Base-by-base conservation (phyloP, 2,329 filamentous ascomycete species). In the Seiridium cupressi region DNA sequence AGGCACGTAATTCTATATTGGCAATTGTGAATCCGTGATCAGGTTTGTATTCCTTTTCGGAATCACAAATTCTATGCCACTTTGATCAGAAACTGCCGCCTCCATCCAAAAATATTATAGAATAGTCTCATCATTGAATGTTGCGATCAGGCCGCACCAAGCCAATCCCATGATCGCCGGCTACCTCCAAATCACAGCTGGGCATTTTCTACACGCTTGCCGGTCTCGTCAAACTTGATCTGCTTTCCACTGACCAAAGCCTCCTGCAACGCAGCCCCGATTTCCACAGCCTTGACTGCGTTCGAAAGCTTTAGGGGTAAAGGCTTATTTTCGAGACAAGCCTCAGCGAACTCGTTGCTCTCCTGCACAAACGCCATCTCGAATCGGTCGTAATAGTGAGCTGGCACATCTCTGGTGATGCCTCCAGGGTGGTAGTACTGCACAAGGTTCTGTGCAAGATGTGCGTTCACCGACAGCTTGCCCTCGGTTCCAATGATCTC, bases 401-500 rank as follows among this genome's bases (percentile, higher is more conserved):
- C 74, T 1, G 85, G 84, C 13, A 88, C 81, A 70, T 89, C 84
- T 42, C 83, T 77, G 9, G 81, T 76, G 35, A 89, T 79, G 3
- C 85, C 85, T 2, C 68, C 75, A 0, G 78, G 55, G 65, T 85
- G 77, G 68, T 85, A 81, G 49, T 83, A 76, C 61, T 85, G 81
- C 34, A 89, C 80, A 26, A 87, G 75, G 61, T 84, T 83, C 2
- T 71, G 74, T 53, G 76, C 74, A 3, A 87, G 87, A 63, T 86
- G 81, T 5, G 77, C 79, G 66, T 89, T 89, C 61, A 90, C 77
- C 1, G 79, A 74, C 4, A 90, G 68, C 70, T 89, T 89, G 46
- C 87, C 86, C 65, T 82, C 78, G 1, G 87, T 90, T 10, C 87
- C 88, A 58, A 89, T 86, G 63, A 90, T 82, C 72, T 89, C 86